These are phyloP conservation scores for Raddia guianensis DNA, from an alignment of 176 grass and related monocot genomes.

Conservation along the genomic window DNA sequence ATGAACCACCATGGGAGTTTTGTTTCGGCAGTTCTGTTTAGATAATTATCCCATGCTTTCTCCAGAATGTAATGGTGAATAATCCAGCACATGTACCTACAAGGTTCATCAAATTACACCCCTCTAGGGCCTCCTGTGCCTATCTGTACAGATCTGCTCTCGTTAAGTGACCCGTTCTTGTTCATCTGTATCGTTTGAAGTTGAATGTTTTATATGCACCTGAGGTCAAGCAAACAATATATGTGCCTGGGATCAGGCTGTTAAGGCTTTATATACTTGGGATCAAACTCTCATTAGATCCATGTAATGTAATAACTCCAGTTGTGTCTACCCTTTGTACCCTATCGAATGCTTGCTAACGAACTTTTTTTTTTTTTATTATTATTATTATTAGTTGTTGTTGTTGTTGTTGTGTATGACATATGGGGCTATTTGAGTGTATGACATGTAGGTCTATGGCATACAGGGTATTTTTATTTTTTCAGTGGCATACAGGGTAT, in stretches of 20 bases:
- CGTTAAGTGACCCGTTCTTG: constrained; percentile 4
- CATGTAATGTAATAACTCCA: not conserved
- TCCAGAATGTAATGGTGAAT: constrained; percentile 35
- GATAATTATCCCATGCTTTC: constrained; percentile 4
- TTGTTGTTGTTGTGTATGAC: no score
- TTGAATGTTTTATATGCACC: not conserved
- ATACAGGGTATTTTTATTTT: no score
- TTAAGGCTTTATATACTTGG: not conserved
- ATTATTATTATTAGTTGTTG: no score
- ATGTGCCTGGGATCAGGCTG: not conserved
- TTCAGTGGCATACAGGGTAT: no score
- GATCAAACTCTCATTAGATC: not conserved
- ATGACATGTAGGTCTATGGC: no score
- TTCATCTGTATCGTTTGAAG: constrained; percentile 38
- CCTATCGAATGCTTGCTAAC: not conserved
- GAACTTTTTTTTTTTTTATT: not conserved
- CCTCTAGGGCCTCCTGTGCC: not conserved
- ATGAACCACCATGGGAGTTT: constrained; percentile 34
- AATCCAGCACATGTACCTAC: constrained; percentile 33
- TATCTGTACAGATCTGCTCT: not conserved
- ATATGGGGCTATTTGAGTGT: no score
- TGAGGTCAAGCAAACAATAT: not conserved
- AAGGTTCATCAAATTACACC: not conserved
- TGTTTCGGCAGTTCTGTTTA: constrained; percentile 21
- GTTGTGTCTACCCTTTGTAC: not conserved